Percentiles rank a stretch among this genome's conserved stretches.
phyloP scores from a whole-genome alignment of 2,329 filamentous ascomycete genomes.

The Talaromyces islandicus region DNA sequence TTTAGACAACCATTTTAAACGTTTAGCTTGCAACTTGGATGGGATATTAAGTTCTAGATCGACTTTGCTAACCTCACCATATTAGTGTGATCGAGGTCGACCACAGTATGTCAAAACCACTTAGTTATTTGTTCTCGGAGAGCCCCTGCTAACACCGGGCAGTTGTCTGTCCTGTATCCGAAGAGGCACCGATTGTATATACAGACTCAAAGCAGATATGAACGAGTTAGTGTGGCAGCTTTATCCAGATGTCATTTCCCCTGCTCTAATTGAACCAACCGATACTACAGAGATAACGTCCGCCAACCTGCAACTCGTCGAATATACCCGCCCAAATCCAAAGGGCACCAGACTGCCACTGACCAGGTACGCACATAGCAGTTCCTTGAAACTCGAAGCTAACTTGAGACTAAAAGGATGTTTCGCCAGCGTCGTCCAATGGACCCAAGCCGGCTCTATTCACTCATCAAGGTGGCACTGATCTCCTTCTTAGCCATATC shows the following conservation, averaged over 20 bases:
- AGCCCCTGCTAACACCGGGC: not conserved
- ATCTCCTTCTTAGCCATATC: conserved; percentile 10
- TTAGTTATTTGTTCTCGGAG: not conserved
- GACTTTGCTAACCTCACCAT: not conserved
- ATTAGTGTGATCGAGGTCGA: conserved; percentile 10
- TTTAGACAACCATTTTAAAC: no score
- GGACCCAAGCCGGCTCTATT: conserved; percentile 10
- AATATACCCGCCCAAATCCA: conserved; percentile 5
- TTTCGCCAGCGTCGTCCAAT: conserved; percentile 5
- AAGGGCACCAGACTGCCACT: not conserved
- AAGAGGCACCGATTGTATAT: conserved; percentile 10
- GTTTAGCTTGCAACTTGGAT: not conserved
- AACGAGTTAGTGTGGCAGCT: not conserved
- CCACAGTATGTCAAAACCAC: conserved; percentile 7
- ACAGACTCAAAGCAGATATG: conserved; percentile 9
- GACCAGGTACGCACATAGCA: conserved; percentile 1
- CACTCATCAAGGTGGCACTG: conserved; percentile 6
- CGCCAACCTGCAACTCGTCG: conserved; percentile 5
- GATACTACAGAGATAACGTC: conserved; percentile 1
- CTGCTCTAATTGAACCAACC: not conserved
- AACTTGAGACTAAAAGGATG: not conserved
- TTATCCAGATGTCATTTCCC: not conserved
- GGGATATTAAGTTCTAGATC: not conserved
- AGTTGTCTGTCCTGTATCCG: conserved; percentile 13
- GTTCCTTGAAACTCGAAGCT: not conserved